phyloP scores from a whole-genome alignment of 2,329 filamentous ascomycete species.

The Pezicula carpinea region DNA sequence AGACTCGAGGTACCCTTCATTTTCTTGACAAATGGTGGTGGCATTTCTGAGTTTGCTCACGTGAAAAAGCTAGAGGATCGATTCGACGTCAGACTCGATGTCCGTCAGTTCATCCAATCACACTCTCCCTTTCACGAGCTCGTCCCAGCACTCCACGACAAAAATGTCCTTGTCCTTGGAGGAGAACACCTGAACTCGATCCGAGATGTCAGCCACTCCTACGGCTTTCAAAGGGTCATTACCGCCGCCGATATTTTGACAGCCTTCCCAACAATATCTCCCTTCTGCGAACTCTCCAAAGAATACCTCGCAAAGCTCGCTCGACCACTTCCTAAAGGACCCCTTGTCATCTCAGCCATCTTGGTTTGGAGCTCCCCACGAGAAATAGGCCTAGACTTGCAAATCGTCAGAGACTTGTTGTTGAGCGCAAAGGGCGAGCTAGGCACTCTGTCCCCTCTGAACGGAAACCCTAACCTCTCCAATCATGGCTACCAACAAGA shows the following conservation, averaged over 20 bases:
- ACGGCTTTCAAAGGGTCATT: slow-evolving; percentile 67
- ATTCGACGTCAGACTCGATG: slow-evolving; percentile 53
- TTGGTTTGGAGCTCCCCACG: slow-evolving; percentile 67
- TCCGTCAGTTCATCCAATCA: slow-evolving; percentile 67
- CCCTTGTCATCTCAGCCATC: slow-evolving; percentile 64
- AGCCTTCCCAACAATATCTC: slow-evolving; percentile 62
- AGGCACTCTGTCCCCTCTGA: slow-evolving; percentile 58
- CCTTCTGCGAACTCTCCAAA: slow-evolving; percentile 56
- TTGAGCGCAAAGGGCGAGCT: slow-evolving; percentile 61
- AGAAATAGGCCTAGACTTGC: slow-evolving; percentile 67
- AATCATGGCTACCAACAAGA: slow-evolving; percentile 45
- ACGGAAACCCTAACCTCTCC: slow-evolving; percentile 59
- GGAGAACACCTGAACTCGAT: slow-evolving; percentile 64
- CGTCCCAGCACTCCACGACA: slow-evolving; percentile 60
- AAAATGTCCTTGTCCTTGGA: slow-evolving; percentile 65
- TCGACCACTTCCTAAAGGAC: slow-evolving; percentile 30
- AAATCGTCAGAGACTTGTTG: slow-evolving; percentile 67
- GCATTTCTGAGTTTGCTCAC: slow-evolving; percentile 60
- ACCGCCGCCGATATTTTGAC: slow-evolving; percentile 67
- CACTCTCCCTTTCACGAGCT: slow-evolving; percentile 72
- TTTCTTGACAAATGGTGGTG: slow-evolving; percentile 67
- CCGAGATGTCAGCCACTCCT: slow-evolving; percentile 65
- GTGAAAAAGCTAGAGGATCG: slow-evolving; percentile 62
- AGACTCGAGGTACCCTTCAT: slow-evolving; percentile 69
- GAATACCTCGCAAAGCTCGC: slow-evolving; percentile 56